Base-by-base conservation (phyloP, 1,284 basidiomycete genomes). In the Cutaneotrichosporon cutaneum region DNA sequence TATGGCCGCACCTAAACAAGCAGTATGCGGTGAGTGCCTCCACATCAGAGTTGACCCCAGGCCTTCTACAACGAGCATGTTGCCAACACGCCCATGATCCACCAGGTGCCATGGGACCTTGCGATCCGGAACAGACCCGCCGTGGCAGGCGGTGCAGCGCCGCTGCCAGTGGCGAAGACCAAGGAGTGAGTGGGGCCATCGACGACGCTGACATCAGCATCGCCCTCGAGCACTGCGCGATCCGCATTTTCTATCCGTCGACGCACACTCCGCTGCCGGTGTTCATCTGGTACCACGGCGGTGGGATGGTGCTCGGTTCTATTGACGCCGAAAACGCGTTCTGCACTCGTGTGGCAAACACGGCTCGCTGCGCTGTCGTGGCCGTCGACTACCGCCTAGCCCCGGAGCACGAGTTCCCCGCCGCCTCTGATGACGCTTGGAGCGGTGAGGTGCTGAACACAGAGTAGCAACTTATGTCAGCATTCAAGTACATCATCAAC, bases 371-470 rank as follows among this genome's bases (percentile, higher is more conserved):
- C 52, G 80, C 85, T 0, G 85, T 87, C 2, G 78, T 88, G 9
- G 85, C 86, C 5, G 86, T 90, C 22, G 86, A 87, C 67, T 90
- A 90, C 72, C 85, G 88, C 5, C 83, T 90, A 9, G 88, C 86
- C 0, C 90, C 90, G 0, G 89, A 92, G 69, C 66, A 87, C 57
- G 83, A 83, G 5, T 90, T 88, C 69, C 90, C 90, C 2, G 85
- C 86, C 1, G 88, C 88, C 0, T 85, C 89, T 0, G 85, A 89
- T 47, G 90, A 92, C 69, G 85, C 87, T 16, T 48, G 47, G 47
- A 18, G 4, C 26, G 24, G 47, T 48, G 22, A 26, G 47, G 2
- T 16, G 10, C 21, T 22, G 44, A 5, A 27, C 9, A 26, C 5
- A 9, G 30, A 4, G 30, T n/a, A n/a, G n/a, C n/a, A 9, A 14